Base-by-base conservation (phyloP, 805 yeast genomes). In the Pichia eremophila region DNA sequence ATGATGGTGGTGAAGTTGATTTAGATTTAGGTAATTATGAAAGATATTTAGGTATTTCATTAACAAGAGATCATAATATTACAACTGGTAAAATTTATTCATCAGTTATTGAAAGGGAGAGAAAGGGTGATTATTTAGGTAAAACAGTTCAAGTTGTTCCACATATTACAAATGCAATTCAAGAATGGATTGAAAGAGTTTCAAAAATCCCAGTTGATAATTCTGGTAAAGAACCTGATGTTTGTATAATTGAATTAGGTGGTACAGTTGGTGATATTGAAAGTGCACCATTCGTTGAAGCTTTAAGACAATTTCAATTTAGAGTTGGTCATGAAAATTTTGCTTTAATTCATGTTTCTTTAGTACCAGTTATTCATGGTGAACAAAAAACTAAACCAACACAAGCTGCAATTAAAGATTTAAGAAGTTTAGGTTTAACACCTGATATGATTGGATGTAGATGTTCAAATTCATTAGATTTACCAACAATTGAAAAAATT, bases 111-210 rank as follows among this genome's bases (percentile, higher is more conserved):
- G 90, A 90, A 65, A 83, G 78, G 59, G 99, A 91, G 70, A 82
- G 99, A 71, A 86, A 79, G 52, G 99, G 99, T 62, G 98, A 91
- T 67, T 93, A 93, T 62, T 75, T 93, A 61, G 99, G 99, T 59
- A 93, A 93, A 64, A 93, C 99, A n/a, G 99, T 93, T 44, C 99
- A 93, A 72, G 95, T 93, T 57, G 99, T 93, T 58, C 99, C 99
- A 40, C 99, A 93, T 66, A 77, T 93, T 57, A 93, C 99, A 54
- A 86, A 85, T 58, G 97, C 96, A 29, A 93, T 93, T 63, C 99
- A 93, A 72, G 96, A 90, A 55, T 93, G 99, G 99, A 84, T 93
- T 57, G 98, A 93, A 73, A 75, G 85, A 52, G 98, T 93, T 43
- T 78, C 97, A 40, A 79, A 74, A 56, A 76, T 91, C 50, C 97